Evolutionary conservation across 345 rosid species (phyloP).

Genomic region (Clausena lansium): DNA sequence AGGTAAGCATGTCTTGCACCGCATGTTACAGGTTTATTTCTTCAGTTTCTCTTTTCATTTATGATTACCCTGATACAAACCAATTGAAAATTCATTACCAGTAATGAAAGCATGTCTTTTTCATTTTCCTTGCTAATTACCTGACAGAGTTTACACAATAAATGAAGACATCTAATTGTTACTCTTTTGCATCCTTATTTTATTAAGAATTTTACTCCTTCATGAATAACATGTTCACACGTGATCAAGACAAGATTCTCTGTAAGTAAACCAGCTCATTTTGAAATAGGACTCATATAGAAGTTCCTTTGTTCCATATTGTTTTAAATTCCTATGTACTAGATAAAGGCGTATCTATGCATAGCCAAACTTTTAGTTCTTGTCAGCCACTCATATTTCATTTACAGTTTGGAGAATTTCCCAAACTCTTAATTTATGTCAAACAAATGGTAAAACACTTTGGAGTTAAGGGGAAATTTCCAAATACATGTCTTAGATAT

Average conservation of each 20-base stretch:
- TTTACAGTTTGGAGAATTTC: not conserved
- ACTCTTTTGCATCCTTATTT: not conserved
- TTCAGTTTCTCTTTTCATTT: not conserved
- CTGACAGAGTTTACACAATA: not conserved
- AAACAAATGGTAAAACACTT: not conserved
- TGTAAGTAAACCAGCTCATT: not conserved
- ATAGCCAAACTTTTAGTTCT: not conserved
- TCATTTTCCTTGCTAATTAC: not conserved
- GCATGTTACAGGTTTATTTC: not conserved
- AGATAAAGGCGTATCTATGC: not conserved
- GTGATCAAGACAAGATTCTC: not conserved
- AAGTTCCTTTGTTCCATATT: not conserved
- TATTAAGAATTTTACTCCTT: not conserved
- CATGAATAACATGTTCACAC: not conserved
- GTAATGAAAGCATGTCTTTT: not conserved
- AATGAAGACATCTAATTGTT: not conserved
- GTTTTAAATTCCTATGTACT: not conserved
- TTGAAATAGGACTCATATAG: not conserved
- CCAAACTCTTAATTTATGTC: not conserved
- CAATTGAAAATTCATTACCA: not conserved
- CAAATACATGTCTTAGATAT: not conserved
- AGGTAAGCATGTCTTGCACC: constrained; percentile 41
- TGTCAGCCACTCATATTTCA: not conserved
- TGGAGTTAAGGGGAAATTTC: not conserved
- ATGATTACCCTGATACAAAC: not conserved